These are phyloP conservation scores for Neurospora hispaniola DNA, from an alignment of 495 filamentous ascomycete species.

Conservation along the genomic window DNA sequence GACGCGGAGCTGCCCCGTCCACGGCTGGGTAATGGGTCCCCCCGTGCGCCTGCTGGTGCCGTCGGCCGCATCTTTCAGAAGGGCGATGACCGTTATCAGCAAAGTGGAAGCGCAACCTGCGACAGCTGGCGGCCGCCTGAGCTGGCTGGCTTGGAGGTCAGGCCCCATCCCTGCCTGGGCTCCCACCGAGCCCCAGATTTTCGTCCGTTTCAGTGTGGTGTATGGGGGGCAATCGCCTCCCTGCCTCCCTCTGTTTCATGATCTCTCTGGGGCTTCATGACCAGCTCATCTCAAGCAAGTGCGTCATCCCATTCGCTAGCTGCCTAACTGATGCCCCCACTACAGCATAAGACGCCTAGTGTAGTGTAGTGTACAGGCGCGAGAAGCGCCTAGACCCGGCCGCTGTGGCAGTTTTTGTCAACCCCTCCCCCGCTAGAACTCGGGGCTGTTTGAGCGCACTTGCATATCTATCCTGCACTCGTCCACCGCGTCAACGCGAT, in stretches of 20 bases:
- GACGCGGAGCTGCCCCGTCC: background rate
- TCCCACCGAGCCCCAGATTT: background rate
- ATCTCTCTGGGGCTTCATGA: background rate
- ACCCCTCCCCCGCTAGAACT: conserved; percentile 24
- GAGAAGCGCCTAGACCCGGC: background rate
- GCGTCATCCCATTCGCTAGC: background rate
- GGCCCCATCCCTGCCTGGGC: background rate
- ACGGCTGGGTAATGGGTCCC: background rate
- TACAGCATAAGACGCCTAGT: background rate
- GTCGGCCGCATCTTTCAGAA: background rate
- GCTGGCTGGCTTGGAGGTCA: background rate
- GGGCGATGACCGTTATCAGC: background rate
- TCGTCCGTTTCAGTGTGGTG: background rate
- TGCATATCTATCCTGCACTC: conserved; percentile 5
- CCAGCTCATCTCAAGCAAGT: background rate
- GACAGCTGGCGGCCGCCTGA: background rate
- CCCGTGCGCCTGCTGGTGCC: background rate
- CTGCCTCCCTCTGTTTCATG: background rate
- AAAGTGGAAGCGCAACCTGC: background rate
- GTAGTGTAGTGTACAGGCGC: background rate
- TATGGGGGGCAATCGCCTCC: background rate
- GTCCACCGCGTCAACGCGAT: background rate
- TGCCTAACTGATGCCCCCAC: background rate
- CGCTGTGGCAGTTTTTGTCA: conserved; percentile 7
- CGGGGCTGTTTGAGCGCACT: background rate